A percentile compares a stretch with the other conserved stretches of the same genome.
Evolutionary conservation across 805 yeast species (phyloP).

Genomic region (Schwanniomyces pseudopolymorphus): DNA sequence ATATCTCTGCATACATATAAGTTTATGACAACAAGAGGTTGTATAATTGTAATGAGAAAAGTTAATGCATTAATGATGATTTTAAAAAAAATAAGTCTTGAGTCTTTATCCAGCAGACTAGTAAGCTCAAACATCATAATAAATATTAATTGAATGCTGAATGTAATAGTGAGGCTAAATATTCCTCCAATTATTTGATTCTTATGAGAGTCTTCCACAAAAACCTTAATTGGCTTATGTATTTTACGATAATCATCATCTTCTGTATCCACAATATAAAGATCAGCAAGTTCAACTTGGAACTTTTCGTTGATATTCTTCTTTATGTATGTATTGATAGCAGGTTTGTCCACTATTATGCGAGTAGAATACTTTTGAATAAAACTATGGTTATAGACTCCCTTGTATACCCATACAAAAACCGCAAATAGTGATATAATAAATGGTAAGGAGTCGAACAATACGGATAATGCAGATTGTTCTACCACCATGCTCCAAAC

Average conservation of each 20-base stretch:
- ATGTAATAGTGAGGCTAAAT: constrained; percentile 29
- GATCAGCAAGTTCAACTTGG: constrained; percentile 13
- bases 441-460: constrained; percentile 12
- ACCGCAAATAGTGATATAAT: constrained; percentile 13
- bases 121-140: constrained; percentile 38
- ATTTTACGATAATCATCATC: constrained; percentile 10
- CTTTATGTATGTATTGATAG: constrained; percentile 25
- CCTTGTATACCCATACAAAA: constrained; percentile 19
- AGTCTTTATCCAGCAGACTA: constrained; percentile 17
- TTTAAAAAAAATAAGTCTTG: constrained; percentile 36
- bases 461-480: neutral
- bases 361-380: constrained; percentile 23
- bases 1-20: constrained; percentile 28
- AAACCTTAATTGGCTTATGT: neutral
- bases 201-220: constrained; percentile 4
- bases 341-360: constrained; percentile 14
- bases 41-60: constrained; percentile 37
- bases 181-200: constrained; percentile 20
- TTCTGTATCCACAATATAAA: constrained; percentile 14
- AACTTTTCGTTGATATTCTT: constrained; percentile 13
- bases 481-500: neutral
- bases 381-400: constrained; percentile 22
- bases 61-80: constrained; percentile 38
- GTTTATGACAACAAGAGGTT: constrained; percentile 42
- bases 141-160: constrained; percentile 30